Percentiles rank a stretch among this genome's conserved stretches.
Conservation (phyloP, 2,329 filamentous ascomycete genomes). For the Aschersonia sp. region DNA sequence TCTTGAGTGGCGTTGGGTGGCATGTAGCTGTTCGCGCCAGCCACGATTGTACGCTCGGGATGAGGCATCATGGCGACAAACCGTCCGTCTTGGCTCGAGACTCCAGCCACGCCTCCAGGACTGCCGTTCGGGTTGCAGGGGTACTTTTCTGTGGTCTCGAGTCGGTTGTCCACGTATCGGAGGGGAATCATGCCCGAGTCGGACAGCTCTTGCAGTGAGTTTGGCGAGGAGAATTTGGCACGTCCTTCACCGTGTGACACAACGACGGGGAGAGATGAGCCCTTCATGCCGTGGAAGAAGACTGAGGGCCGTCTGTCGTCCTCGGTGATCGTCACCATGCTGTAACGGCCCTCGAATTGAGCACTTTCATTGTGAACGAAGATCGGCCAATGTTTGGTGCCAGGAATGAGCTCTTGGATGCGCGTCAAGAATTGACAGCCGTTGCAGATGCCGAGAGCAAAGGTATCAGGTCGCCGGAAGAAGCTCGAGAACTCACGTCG, state of each 20-base stretch:
- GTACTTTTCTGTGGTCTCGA: conserved; percentile 64
- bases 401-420: conserved; percentile 67
- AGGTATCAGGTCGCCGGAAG: conserved; percentile 80
- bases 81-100: conserved; percentile 62
- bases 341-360: conserved; percentile 80
- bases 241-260: conserved; percentile 87
- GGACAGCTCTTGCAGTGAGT: conserved; percentile 39
- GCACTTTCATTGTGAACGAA: conserved; percentile 76
- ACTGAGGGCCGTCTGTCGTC: conserved; percentile 47
- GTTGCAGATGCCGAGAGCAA: conserved; percentile 90
- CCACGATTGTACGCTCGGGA: conserved; percentile 77
- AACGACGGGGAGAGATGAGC: conserved; percentile 68
- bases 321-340: conserved; percentile 66
- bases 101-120: conserved; percentile 66
- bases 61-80: conserved; percentile 89
- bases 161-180: conserved; percentile 72
- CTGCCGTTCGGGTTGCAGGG: conserved; percentile 82
- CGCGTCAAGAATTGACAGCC: conserved; percentile 90
- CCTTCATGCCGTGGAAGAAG: conserved; percentile 81
- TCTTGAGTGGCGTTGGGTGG: conserved; percentile 41
- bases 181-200: conserved; percentile 59
- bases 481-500: conserved; percentile 70
- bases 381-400: conserved; percentile 68
- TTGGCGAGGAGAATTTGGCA: conserved; percentile 50
- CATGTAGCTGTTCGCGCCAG: conserved; percentile 63